Evolutionary conservation across 805 yeast species (phyloP).

Genomic region (Saturnispora galanensis): DNA sequence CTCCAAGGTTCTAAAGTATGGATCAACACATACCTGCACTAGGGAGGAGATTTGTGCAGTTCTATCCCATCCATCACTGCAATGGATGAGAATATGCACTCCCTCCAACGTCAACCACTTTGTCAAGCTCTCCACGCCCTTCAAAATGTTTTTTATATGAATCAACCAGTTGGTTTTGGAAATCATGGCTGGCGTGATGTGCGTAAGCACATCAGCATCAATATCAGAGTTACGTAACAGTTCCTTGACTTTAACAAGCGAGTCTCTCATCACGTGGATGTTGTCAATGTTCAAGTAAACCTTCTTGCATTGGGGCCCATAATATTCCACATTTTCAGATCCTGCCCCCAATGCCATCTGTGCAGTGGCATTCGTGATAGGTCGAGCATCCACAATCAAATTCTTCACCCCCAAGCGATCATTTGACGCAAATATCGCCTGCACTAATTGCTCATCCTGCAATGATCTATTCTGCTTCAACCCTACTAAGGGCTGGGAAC

Average conservation of each 20-base stretch:
- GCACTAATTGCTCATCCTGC: slow-evolving; percentile 80
- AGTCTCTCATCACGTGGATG: slow-evolving; percentile 90
- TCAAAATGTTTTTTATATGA: slow-evolving; percentile 55
- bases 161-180: slow-evolving; percentile 72
- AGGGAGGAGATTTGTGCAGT: slow-evolving; percentile 84
- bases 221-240: slow-evolving; percentile 61
- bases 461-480: slow-evolving; percentile 76
- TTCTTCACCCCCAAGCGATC: slow-evolving; percentile 30
- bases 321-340: slow-evolving; percentile 84
- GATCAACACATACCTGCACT: slow-evolving; percentile 81
- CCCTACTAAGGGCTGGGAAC: slow-evolving; percentile 91
- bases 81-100: slow-evolving; percentile 79
- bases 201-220: slow-evolving; percentile 39
- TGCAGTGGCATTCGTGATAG: slow-evolving; percentile 90
- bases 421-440: slow-evolving; percentile 63
- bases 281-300: slow-evolving; percentile 87
- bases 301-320: slow-evolving; percentile 42
- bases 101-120: slow-evolving; percentile 76
- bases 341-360: slow-evolving; percentile 98
- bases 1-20: slow-evolving; percentile 75
- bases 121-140: slow-evolving; percentile 67
- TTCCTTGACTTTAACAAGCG: slow-evolving; percentile 52
- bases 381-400: slow-evolving; percentile 83
- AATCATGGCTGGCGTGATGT: slow-evolving; percentile 45
- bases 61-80: slow-evolving; percentile 99